A percentile compares a stretch with the other conserved stretches of the same genome.
These are phyloP conservation scores for Coelastrella sp. DNA, from an alignment of 139 green algal species.

Conservation along the genomic window DNA sequence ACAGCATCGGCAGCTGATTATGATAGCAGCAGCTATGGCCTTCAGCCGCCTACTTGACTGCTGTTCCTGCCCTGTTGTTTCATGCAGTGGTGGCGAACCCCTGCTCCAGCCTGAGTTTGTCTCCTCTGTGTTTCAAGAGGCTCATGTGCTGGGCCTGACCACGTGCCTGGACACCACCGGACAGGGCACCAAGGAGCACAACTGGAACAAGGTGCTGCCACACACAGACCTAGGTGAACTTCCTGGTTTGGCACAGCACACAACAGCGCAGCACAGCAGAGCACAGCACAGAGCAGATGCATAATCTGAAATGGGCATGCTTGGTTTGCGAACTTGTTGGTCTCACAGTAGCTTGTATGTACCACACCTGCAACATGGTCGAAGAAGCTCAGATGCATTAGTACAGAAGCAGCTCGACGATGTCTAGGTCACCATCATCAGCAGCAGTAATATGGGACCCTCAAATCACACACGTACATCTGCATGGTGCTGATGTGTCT, in stretches of 20 bases:
- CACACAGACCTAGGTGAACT: conserved; percentile 68
- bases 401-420: neutral
- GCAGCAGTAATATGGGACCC: neutral
- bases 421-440: neutral
- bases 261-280: neutral
- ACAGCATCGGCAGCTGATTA: too few species aligned
- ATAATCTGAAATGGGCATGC: too few species aligned
- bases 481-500: neutral
- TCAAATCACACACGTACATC: neutral
- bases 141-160: conserved; percentile 69
- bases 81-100: conserved; percentile 66
- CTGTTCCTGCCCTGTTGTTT: neutral
- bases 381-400: neutral
- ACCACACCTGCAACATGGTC: neutral
- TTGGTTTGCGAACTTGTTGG: too few species aligned
- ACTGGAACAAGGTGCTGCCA: conserved; percentile 71
- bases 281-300: neutral
- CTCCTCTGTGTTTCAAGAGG: conserved; percentile 60
- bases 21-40: too few species aligned
- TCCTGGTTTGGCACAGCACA: neutral
- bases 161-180: conserved; percentile 78
- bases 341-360: too few species aligned
- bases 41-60: too few species aligned
- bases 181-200: conserved; percentile 67
- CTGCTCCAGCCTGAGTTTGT: conserved; percentile 74